phyloP scores from a whole-genome alignment of 1,284 basidiomycete genomes.

The Pseudozyma tsukubaensis region DNA sequence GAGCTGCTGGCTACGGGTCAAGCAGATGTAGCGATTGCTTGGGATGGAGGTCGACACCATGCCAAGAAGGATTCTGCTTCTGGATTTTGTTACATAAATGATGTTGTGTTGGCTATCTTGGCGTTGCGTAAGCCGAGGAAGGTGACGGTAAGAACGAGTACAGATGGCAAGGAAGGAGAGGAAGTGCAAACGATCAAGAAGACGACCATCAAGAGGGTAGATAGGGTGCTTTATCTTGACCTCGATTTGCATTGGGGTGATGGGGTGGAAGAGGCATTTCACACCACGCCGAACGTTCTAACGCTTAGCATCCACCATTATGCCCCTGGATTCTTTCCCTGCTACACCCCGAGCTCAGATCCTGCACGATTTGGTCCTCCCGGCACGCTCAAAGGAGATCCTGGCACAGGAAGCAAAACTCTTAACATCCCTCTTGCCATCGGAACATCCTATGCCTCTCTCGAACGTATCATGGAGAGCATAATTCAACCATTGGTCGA shows the following conservation, averaged over 20 bases:
- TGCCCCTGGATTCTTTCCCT: slow-evolving; percentile 84
- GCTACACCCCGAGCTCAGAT: slow-evolving; percentile 53
- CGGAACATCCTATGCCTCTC: slow-evolving; percentile 26
- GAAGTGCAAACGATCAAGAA: slow-evolving; percentile 14
- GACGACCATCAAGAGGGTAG: slow-evolving; percentile 37
- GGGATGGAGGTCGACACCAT: slow-evolving; percentile 78
- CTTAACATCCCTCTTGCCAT: slow-evolving; percentile 47
- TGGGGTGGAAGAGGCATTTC: slow-evolving; percentile 74
- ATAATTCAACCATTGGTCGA: slow-evolving; percentile 73
- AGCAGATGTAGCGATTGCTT: slow-evolving; percentile 79
- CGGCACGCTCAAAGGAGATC: slow-evolving; percentile 31
- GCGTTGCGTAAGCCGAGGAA: slow-evolving; percentile 35
- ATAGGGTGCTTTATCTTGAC: slow-evolving; percentile 78
- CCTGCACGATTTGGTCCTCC: slow-evolving; percentile 29
- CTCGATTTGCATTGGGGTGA: slow-evolving; percentile 92
- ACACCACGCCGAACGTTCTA: slow-evolving; percentile 69
- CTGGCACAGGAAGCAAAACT: slow-evolving; percentile 18
- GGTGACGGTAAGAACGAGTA: slow-evolving; percentile 10
- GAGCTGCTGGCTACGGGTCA: slow-evolving; percentile 74
- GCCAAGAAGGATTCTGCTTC: slow-evolving; percentile 45
- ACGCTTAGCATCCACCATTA: slow-evolving; percentile 87
- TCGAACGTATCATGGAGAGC: slow-evolving; percentile 25
- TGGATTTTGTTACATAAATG: slow-evolving; percentile 94
- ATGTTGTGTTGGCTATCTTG: slow-evolving; percentile 78
- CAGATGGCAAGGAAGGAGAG: neutral